These are phyloP conservation scores for Phenoliferia sp. DNA, from an alignment of 1,284 basidiomycete species.

Conservation along the genomic window DNA sequence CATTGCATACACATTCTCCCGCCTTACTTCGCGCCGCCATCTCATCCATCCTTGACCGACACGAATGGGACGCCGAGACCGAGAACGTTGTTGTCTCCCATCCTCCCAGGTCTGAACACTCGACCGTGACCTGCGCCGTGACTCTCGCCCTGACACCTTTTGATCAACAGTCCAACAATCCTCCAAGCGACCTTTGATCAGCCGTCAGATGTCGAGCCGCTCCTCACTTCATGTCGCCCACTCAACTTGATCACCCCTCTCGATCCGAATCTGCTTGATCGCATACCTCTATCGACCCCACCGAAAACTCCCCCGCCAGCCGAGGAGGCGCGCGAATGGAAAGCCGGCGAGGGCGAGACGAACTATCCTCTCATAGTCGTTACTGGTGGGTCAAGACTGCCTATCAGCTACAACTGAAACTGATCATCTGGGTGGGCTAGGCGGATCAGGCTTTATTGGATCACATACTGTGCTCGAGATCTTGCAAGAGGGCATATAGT, in stretches of 20 bases:
- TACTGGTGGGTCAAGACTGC: not conserved
- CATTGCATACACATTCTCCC: slow-evolving; percentile 11
- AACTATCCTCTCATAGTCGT: slow-evolving; percentile 9
- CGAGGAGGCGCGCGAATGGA: not conserved
- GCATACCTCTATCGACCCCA: slow-evolving; percentile 15
- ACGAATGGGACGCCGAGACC: not conserved
- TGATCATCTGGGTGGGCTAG: not conserved
- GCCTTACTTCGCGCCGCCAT: slow-evolving; percentile 8
- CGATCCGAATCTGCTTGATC: slow-evolving; percentile 1
- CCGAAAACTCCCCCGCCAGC: slow-evolving; percentile 11
- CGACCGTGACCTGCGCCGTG: not conserved
- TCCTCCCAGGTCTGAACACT: slow-evolving; percentile 7
- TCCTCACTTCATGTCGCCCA: slow-evolving; percentile 2
- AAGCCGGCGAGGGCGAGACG: not conserved
- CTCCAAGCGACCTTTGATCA: not conserved
- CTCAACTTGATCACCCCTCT: slow-evolving; percentile 7
- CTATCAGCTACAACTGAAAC: not conserved
- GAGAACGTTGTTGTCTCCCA: slow-evolving; percentile 15
- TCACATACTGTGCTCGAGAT: slow-evolving; percentile 15
- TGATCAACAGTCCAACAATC: not conserved
- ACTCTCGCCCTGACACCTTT: not conserved
- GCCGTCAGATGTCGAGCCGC: not conserved
- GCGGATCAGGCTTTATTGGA: slow-evolving; percentile 15
- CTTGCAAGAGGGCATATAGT: slow-evolving; percentile 12
- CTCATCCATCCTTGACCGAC: slow-evolving; percentile 1